Evolutionary conservation across 2,329 filamentous ascomycete genomes (phyloP), one percentile per base, ranked within the genome.

Genomic region (Paracoccidioides brasiliensis): DNA sequence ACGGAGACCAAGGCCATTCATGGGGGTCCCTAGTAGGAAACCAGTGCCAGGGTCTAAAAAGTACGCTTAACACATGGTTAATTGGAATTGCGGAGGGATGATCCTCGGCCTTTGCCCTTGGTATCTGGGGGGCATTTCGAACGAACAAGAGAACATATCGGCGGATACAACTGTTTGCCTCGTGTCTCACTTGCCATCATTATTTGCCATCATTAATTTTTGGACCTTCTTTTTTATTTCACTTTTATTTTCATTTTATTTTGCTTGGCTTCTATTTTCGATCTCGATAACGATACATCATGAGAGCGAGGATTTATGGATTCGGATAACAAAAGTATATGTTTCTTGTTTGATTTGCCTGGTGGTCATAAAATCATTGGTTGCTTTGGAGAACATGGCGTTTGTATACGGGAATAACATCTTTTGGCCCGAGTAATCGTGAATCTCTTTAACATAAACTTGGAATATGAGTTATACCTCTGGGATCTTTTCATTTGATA

Each of bases 1-100:
- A 42, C 40, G 69, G 50, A 64, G 67, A 54, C 59, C 61, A 35
- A 59, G 64, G 32, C 63, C 65, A 35, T 70, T 51, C 61, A 52
- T 71, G 14, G 70, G 69, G 43, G 67, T 72, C 12, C 70, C 70
- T 5, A 67, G 57, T 49, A 62, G 70, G 51, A 71, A 71, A 56
- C 70, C 70, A 14, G 69, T 72, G 8, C 70, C 69, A 12, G 59
- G 64, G 38, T 30, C 48, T 8, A 28, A 37, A 10, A 52, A 52
- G 38, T 22, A 52, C 5, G 35, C 5, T 9, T 51, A 28, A 51
- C 6, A 12, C 35, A 8, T 40, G 22, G 38, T 41, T 22, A 8
- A 37, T n/a, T 30, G 35, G 37, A 22, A 5, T 3, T 14, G 22
- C 12, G 10, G 4, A 7, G 37, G 22, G 9, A 22, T 7, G 37